Evolutionary conservation across 1,139 yeast genomes (phyloP).

Genomic region (Protomyces gravidus): DNA sequence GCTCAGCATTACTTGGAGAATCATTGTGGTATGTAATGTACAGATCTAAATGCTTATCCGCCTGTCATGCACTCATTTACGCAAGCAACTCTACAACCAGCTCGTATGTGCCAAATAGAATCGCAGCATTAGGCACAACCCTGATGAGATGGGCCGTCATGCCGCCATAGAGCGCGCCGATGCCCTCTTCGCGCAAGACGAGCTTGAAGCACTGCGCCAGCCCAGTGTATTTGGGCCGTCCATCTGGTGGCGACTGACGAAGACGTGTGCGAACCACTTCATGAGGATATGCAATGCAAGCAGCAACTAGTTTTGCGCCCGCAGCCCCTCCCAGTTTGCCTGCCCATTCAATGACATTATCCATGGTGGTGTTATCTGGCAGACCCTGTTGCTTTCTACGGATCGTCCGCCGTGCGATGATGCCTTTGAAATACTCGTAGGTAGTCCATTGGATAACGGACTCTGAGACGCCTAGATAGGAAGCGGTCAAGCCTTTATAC

Average conservation of each 20-base stretch:
- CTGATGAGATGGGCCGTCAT: conserved; percentile 92
- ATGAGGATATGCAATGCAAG: conserved; percentile 91
- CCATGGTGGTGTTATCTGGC: conserved; percentile 49
- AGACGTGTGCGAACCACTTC: conserved; percentile 94
- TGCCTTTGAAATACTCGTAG: conserved; percentile 85
- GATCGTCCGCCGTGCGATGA: conserved; percentile 54
- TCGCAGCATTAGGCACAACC: conserved; percentile 95
- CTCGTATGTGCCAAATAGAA: conserved; percentile 99
- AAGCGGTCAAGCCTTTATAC: conserved; percentile 86
- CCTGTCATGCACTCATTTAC: too few species aligned
- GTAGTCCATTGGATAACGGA: conserved; percentile 94
- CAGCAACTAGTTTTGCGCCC: conserved; percentile 87
- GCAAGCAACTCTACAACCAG: conserved; percentile 46
- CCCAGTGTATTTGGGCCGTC: conserved; percentile 83
- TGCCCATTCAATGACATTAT: conserved; percentile 78
- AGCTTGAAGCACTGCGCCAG: conserved; percentile 78
- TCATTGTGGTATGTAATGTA: too few species aligned
- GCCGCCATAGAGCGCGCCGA: conserved; percentile 93
- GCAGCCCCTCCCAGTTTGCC: conserved; percentile 98
- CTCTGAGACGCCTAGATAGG: conserved; percentile 90
- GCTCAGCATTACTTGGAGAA: too few species aligned
- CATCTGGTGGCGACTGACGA: conserved; percentile 90
- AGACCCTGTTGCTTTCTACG: conserved; percentile 34
- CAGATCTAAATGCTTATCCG: too few species aligned
- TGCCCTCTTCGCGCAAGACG: conserved; percentile 84